These are phyloP conservation scores for Russula lepida DNA, from an alignment of 768 basidiomycete genomes.

Conservation along the genomic window DNA sequence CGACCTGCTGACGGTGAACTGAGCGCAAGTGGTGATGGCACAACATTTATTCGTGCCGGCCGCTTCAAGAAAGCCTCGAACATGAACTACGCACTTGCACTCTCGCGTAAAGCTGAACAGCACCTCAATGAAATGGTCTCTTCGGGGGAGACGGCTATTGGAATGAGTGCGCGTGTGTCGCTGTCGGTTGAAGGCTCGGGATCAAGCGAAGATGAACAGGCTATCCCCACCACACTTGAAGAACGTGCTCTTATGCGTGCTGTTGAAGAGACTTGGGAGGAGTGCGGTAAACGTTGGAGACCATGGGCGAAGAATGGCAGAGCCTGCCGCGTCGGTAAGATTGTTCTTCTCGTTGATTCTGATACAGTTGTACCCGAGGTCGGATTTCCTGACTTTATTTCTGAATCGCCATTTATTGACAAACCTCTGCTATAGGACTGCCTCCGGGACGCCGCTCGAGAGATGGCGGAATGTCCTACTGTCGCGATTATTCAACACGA, in stretches of 20 bases:
- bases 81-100: slow-evolving; percentile 37
- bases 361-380: slow-evolving; percentile 42
- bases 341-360: slow-evolving; percentile 43
- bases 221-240: slow-evolving; percentile 35
- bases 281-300: slow-evolving; percentile 26
- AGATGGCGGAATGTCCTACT: slow-evolving; percentile 41
- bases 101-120: slow-evolving; percentile 30
- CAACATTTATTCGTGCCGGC: slow-evolving; percentile 39
- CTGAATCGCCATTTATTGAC: slow-evolving; percentile 4
- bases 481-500: slow-evolving; percentile 47
- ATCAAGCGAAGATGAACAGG: slow-evolving; percentile 21
- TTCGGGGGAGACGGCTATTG: neutral
- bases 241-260: slow-evolving; percentile 43
- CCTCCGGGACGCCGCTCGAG: slow-evolving; percentile 43
- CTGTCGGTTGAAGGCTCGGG: slow-evolving; percentile 22
- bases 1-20: slow-evolving; percentile 42
- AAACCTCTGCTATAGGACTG: slow-evolving; percentile 32
- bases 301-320: slow-evolving; percentile 32
- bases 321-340: slow-evolving; percentile 37
- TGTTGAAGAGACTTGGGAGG: slow-evolving; percentile 43
- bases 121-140: slow-evolving; percentile 27
- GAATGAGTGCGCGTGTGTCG: slow-evolving; percentile 23
- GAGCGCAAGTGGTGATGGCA: slow-evolving; percentile 30
- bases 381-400: neutral
- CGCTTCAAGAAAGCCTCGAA: slow-evolving; percentile 44